Percentiles rank a stretch among this genome's conserved stretches.
Conservation (phyloP, 2,329 filamentous ascomycete genomes). For the Aspergillus latus region DNA sequence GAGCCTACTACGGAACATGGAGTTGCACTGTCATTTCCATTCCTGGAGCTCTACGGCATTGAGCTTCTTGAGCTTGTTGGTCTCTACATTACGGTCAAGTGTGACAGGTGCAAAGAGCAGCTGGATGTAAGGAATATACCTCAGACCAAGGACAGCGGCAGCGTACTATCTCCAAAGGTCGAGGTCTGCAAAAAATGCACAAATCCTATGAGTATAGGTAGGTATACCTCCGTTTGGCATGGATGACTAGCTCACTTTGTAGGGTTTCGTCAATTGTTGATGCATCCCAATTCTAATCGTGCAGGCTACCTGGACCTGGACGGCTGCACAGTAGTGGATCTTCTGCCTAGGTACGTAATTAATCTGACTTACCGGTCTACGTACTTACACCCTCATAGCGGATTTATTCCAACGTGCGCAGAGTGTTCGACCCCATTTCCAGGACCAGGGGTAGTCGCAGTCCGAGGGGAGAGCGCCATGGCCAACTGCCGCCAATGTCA, state of each 20-base stretch:
- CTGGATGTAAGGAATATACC: conserved; percentile 69
- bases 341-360: conserved; percentile 63
- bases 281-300: conserved; percentile 71
- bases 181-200: conserved; percentile 59
- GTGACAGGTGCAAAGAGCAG: conserved; percentile 72
- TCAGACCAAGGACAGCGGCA: conserved; percentile 49
- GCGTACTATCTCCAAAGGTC: conserved; percentile 41
- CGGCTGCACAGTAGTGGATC: conserved; percentile 71
- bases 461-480: conserved; percentile 70
- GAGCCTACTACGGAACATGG: conserved; percentile 60
- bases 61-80: conserved; percentile 70
- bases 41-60: conserved; percentile 72
- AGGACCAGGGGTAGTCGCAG: conserved; percentile 64
- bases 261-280: conserved; percentile 65
- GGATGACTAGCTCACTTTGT: neutral
- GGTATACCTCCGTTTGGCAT: neutral
- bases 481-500: conserved; percentile 80
- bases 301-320: conserved; percentile 77
- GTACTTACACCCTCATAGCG: conserved; percentile 47
- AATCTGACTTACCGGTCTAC: neutral
- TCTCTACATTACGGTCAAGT: conserved; percentile 71
- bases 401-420: conserved; percentile 75
- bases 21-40: conserved; percentile 76
- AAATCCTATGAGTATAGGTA: conserved; percentile 49
- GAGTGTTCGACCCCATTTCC: conserved; percentile 70